phyloP scores from a whole-genome alignment of 306 rosid species.

The Ziziphus jujuba region DNA sequence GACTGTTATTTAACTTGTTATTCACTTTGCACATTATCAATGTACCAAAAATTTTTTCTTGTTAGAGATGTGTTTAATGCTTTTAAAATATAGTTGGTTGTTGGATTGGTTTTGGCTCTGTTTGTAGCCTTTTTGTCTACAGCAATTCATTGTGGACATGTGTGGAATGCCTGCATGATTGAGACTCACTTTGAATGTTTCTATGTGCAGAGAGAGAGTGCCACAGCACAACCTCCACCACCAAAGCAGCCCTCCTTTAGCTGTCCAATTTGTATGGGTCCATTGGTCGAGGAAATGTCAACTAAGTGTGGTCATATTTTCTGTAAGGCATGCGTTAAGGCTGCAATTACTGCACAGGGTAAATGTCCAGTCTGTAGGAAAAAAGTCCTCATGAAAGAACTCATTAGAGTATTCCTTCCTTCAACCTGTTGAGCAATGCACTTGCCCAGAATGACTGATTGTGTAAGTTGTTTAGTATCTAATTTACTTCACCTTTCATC shows the following conservation, averaged over 20 bases:
- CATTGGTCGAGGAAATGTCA: conserved; percentile 60
- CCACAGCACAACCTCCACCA: conserved; percentile 37
- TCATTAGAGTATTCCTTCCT: conserved; percentile 78
- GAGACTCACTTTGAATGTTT: background rate
- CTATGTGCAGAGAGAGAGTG: conserved; percentile 45
- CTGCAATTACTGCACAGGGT: conserved; percentile 40
- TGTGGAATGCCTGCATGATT: background rate
- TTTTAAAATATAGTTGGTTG: background rate
- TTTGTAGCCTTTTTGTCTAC: background rate
- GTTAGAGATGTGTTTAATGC: background rate
- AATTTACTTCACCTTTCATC: background rate
- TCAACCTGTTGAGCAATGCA: conserved; percentile 45
- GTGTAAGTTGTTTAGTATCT: conserved; percentile 30
- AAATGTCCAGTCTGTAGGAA: conserved; percentile 89
- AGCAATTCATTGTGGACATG: background rate
- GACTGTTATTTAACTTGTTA: background rate
- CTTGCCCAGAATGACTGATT: conserved; percentile 5
- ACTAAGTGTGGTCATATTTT: conserved; percentile 95
- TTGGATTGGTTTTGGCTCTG: background rate
- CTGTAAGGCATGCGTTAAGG: conserved; percentile 64
- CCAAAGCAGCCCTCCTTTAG: conserved; percentile 68
- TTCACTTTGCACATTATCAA: background rate
- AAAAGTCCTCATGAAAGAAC: conserved; percentile 51
- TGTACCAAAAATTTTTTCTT: background rate
- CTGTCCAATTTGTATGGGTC: conserved; percentile 80